phyloP scores from a whole-genome alignment of 108 stramenopile species.

The Skeletonema tropicum region DNA sequence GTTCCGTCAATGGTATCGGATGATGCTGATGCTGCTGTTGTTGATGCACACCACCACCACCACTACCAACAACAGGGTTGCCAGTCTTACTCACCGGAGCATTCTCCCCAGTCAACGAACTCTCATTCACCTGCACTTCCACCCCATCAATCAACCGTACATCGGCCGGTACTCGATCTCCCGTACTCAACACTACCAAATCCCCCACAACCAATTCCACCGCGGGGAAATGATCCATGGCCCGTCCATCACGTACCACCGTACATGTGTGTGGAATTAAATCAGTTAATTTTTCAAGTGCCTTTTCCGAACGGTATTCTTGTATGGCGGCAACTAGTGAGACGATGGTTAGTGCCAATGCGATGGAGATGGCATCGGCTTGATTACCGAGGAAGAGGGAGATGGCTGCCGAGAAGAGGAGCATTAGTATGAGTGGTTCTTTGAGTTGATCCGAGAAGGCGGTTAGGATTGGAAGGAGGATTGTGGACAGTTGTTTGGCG shows the following conservation, averaged over 20 bases:
- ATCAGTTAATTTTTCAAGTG: conserved; percentile 86
- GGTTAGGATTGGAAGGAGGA: conserved; percentile 48
- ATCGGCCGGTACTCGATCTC: conserved; percentile 98
- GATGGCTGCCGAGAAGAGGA: conserved; percentile 85
- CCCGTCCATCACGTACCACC: conserved; percentile 83
- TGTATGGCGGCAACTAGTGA: conserved; percentile 94
- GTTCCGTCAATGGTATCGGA: conserved; percentile 72
- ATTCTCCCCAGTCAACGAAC: conserved; percentile 92
- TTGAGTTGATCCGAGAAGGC: conserved; percentile 87
- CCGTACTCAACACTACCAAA: conserved; percentile 84
- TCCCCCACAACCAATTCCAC: conserved; percentile 94
- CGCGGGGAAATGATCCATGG: conserved; percentile 74
- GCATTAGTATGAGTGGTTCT: conserved; percentile 94
- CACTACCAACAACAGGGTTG: too few relatives aligned
- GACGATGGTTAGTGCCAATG: conserved; percentile 92
- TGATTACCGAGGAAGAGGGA: conserved; percentile 83
- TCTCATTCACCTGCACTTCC: conserved; percentile 87
- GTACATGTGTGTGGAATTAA: conserved; percentile 89
- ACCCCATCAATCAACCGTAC: conserved; percentile 83
- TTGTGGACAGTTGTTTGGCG: conserved; percentile 14
- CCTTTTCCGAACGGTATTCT: conserved; percentile 92
- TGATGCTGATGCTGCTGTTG: background rate
- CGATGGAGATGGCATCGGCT: conserved; percentile 93
- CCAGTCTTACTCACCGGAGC: conserved; percentile 78
- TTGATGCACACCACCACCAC: too few relatives aligned